Percentiles rank a stretch among this genome's conserved stretches.
These are phyloP conservation scores for Heliocybe sulcata DNA, from an alignment of 1,284 basidiomycete genomes.

Conservation along the genomic window DNA sequence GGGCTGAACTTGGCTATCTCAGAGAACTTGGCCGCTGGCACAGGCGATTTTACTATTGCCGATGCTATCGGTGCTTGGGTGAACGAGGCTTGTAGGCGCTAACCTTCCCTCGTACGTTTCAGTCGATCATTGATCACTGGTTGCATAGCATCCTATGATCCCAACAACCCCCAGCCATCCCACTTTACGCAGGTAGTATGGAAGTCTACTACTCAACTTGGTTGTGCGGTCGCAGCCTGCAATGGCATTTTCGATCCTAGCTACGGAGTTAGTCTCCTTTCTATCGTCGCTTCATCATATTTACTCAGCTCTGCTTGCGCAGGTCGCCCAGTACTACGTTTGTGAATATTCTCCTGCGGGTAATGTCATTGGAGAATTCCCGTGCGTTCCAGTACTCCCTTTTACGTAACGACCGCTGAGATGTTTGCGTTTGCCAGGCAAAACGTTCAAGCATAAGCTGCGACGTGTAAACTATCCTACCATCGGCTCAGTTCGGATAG, in stretches of 20 bases:
- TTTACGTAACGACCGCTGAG: neutral
- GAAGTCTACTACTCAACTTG: conserved; percentile 56
- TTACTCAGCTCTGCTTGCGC: conserved; percentile 1
- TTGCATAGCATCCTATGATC: conserved; percentile 42
- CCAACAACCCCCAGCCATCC: conserved; percentile 46
- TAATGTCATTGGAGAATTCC: conserved; percentile 56
- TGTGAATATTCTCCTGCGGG: conserved; percentile 62
- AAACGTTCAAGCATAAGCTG: neutral
- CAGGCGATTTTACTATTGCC: conserved; percentile 36
- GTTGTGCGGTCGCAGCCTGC: conserved; percentile 51
- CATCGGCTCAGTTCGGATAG: no score
- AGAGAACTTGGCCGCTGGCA: conserved; percentile 68
- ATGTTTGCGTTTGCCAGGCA: neutral
- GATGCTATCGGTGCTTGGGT: conserved; percentile 51
- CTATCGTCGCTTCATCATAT: neutral
- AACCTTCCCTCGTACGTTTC: neutral
- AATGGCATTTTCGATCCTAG: conserved; percentile 41
- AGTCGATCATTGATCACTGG: neutral
- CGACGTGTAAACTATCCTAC: no score
- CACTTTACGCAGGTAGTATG: conserved; percentile 75
- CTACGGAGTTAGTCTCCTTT: conserved; percentile 48
- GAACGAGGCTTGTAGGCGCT: conserved; percentile 45
- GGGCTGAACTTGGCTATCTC: conserved; percentile 1
- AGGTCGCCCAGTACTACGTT: conserved; percentile 55
- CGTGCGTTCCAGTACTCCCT: conserved; percentile 31